Conservation (phyloP, 2,329 filamentous ascomycete species). For the Boeremia lycopersici region DNA sequence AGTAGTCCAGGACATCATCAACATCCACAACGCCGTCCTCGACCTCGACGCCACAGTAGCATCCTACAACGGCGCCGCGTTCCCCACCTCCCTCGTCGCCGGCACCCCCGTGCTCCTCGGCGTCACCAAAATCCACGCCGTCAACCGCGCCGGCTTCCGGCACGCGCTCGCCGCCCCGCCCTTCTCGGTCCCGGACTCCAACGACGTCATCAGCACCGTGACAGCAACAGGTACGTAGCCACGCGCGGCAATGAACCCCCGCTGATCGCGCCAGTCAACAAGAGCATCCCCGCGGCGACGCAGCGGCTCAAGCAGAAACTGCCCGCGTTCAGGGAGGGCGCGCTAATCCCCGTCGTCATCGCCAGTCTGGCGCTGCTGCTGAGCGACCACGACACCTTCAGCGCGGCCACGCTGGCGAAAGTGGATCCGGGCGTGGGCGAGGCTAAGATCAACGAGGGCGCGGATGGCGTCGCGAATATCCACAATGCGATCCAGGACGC, state of each 20-base stretch:
- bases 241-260: background rate
- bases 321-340: constrained; percentile 17
- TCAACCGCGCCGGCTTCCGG: constrained; percentile 23
- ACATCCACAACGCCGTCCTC: constrained; percentile 25
- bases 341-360: constrained; percentile 13
- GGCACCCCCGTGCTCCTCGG: constrained; percentile 21
- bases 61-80: constrained; percentile 5
- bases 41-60: constrained; percentile 16
- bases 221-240: constrained; percentile 15
- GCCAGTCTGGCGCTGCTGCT: constrained; percentile 23
- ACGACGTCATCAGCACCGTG: constrained; percentile 16
- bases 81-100: constrained; percentile 19
- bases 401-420: constrained; percentile 18
- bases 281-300: constrained; percentile 19
- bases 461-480: constrained; percentile 23
- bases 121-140: constrained; percentile 25
- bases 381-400: constrained; percentile 28
- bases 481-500: constrained; percentile 23
- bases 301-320: constrained; percentile 19
- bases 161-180: constrained; percentile 19
- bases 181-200: constrained; percentile 14
- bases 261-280: constrained; percentile 11
- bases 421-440: constrained; percentile 9
- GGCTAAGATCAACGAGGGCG: constrained; percentile 17
- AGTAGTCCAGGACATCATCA: constrained; percentile 22